These are phyloP conservation scores for Saturnispora besseyi DNA, from an alignment of 805 yeast species.

Conservation along the genomic window DNA sequence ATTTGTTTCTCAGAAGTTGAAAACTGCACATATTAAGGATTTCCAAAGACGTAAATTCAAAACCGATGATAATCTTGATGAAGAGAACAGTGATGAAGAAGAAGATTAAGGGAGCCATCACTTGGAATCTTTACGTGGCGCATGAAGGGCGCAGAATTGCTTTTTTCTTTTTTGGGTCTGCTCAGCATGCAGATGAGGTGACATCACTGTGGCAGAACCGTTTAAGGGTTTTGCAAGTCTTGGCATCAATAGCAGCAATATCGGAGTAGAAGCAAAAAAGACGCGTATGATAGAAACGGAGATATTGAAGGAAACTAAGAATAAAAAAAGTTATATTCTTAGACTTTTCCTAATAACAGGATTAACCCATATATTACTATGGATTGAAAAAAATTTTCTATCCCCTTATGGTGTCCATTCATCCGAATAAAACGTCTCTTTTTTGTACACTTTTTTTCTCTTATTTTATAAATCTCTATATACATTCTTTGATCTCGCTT, in stretches of 20 bases:
- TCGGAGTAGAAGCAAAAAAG: not conserved
- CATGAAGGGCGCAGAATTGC: not conserved
- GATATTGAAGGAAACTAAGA: not conserved
- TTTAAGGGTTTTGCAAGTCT: not conserved
- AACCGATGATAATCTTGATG: slow-evolving; percentile 11
- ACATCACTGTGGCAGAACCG: slow-evolving; percentile 1
- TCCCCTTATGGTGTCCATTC: not conserved
- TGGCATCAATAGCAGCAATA: not conserved
- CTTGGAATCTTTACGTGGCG: not conserved
- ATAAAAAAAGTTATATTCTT: not conserved
- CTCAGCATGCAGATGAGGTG: not conserved
- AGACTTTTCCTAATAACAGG: not conserved
- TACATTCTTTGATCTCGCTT: too few species aligned
- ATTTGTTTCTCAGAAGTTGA: slow-evolving; percentile 45
- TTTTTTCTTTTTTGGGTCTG: not conserved
- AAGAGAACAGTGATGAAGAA: slow-evolving; percentile 5
- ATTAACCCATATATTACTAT: not conserved
- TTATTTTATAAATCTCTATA: too few species aligned
- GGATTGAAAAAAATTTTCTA: not conserved
- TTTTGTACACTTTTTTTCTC: not conserved
- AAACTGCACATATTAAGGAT: slow-evolving; percentile 76
- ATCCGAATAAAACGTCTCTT: not conserved
- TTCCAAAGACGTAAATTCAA: slow-evolving; percentile 55
- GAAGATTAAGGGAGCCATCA: slow-evolving; percentile 2
- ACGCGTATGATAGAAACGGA: not conserved